Conservation (phyloP, 495 filamentous ascomycete genomes). For the Hypoxylon trugodes region DNA sequence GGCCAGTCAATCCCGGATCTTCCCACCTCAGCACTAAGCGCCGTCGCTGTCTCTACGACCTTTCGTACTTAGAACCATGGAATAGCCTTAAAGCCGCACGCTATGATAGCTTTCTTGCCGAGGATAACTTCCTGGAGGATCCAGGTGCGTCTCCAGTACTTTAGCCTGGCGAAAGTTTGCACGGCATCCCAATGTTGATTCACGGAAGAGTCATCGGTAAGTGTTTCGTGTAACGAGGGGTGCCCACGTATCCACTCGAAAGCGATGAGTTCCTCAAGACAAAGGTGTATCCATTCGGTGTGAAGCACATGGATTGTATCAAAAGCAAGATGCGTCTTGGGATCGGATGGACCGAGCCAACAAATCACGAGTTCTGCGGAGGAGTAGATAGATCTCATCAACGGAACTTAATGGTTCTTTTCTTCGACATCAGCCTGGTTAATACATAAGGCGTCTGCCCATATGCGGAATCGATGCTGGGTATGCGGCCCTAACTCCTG, state of each 20-base stretch:
- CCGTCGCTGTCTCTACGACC: neutral
- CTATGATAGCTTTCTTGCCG: neutral
- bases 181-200: neutral
- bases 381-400: constrained; percentile 40
- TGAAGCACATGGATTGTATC: neutral
- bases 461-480: neutral
- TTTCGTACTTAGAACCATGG: neutral
- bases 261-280: neutral
- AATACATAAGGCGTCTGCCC: constrained; percentile 39
- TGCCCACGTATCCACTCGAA: constrained; percentile 2
- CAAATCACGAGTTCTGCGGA: constrained; percentile 15
- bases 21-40: neutral
- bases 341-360: constrained; percentile 28
- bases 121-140: constrained; percentile 1
- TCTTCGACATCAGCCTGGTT: constrained; percentile 34
- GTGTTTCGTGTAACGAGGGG: neutral
- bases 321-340: constrained; percentile 1
- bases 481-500: neutral
- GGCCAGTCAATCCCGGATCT: neutral
- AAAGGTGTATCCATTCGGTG: neutral
- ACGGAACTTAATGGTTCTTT: constrained; percentile 29
- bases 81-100: neutral
- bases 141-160: neutral
- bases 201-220: neutral
- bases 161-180: neutral